A percentile compares a stretch with the other conserved stretches of the same genome.
Conservation (phyloP, 2,329 filamentous ascomycete species). For the Trichoderma sp. region DNA sequence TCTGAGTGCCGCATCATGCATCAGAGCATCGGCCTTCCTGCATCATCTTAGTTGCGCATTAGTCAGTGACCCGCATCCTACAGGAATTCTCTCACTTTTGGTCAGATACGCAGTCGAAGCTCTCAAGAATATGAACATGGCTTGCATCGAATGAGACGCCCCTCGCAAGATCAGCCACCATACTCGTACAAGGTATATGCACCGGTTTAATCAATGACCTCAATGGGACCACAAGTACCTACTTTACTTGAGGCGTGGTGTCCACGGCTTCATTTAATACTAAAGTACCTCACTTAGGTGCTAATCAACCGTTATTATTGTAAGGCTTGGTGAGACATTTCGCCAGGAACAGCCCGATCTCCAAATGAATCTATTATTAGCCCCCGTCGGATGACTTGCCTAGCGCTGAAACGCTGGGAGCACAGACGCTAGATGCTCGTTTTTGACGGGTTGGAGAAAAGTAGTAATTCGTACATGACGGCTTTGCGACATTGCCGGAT, state of each 20-base stretch:
- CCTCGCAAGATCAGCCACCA: neutral
- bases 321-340: slow-evolving; percentile 19
- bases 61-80: neutral
- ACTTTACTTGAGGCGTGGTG: neutral
- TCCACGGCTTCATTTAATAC: neutral
- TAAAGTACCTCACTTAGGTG: neutral
- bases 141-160: neutral
- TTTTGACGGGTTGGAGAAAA: neutral
- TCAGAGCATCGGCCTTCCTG: slow-evolving; percentile 3
- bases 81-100: neutral
- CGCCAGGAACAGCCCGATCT: slow-evolving; percentile 16
- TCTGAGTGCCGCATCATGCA: slow-evolving; percentile 9
- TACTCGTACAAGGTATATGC: neutral
- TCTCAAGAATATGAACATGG: neutral
- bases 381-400: slow-evolving; percentile 12
- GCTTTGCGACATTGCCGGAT: neutral
- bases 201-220: neutral
- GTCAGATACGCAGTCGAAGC: neutral
- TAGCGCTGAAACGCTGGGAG: slow-evolving; percentile 19
- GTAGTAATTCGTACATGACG: neutral
- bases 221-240: neutral
- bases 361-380: slow-evolving; percentile 14
- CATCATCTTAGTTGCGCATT: slow-evolving; percentile 2
- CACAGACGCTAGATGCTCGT: slow-evolving; percentile 11
- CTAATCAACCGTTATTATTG: neutral